phyloP scores from a whole-genome alignment of 2,329 filamentous ascomycete species.

The Seiridium cupressi region DNA sequence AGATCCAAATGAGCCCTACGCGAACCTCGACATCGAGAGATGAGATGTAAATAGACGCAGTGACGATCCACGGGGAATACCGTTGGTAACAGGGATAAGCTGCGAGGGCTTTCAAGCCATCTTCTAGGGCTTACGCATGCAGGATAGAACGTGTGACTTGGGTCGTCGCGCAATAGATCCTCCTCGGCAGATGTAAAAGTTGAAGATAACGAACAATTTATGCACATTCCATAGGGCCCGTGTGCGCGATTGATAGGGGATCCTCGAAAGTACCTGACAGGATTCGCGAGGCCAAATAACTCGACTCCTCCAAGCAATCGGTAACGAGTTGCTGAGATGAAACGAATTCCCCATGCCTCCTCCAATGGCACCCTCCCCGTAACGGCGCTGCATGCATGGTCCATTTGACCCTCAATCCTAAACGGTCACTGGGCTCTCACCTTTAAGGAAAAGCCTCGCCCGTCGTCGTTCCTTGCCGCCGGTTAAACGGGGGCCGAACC shows the following conservation, averaged over 20 bases:
- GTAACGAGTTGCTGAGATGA: background rate
- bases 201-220: background rate
- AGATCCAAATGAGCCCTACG: background rate
- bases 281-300: background rate
- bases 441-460: background rate
- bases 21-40: background rate
- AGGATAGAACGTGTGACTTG: background rate
- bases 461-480: background rate
- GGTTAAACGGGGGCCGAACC: slow-evolving; percentile 1
- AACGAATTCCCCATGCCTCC: background rate
- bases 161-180: background rate
- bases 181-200: background rate
- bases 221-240: background rate
- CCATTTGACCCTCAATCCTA: background rate
- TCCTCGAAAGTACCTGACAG: background rate
- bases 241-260: background rate
- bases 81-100: background rate
- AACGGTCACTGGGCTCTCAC: background rate
- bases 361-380: background rate
- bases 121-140: no score
- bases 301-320: background rate
- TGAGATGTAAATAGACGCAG: slow-evolving; percentile 1
- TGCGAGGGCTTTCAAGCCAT: background rate
- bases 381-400: background rate
- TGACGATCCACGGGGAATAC: background rate